Evolutionary conservation across 2,329 filamentous ascomycete species (phyloP), one percentile per base, ranked within the genome.

Genomic region (Aotearoamyces nothofagi): DNA sequence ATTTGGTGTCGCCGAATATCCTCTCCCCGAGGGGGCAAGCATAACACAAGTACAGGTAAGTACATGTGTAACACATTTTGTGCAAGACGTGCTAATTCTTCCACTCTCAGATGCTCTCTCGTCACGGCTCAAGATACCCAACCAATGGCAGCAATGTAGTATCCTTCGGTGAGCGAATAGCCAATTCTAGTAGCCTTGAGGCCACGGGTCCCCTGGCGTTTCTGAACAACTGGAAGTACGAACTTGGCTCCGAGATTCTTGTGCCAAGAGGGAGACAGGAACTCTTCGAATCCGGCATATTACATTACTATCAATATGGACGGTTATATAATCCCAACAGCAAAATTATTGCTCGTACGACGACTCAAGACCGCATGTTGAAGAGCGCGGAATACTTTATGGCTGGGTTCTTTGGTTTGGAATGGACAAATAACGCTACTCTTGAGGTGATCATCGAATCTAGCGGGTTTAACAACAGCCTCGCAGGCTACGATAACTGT

Each of bases 301-400:
- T 79, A 26, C 77, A 82, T 46, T 73, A 73, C 39, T 83, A 82
- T 51, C 38, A 47, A 25, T 50, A 50, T 34, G 47, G 34, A 7
- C 39, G 68, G 35, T 54, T 84, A 13, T 82, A 81, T 42, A 76
- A 82, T 40, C 69, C 78, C 4, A 64, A 68, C 32, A 74, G 63
- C 51, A 83, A 80, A 53, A 71, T 84, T 34, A 67, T 83, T 33
- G 76, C 71, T 10, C 63, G 78, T 15, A 81, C 77, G 1, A 82
- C 78, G 1, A 80, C 78, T 1, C 76, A 84, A 47, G 71, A 80
- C 45, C 69, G 79, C 14, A 84, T 84, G 78, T 57, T 78, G 13
- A 74, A 83, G 47, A 22, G 40, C 24, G 78, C 78, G 3, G 78
- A 84, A 50, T 78, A 84, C 50, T 84, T 82, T 52, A 55, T 83